Base-by-base conservation (phyloP, 2,329 filamentous ascomycete species). In the Lasiodiplodia sp. region DNA sequence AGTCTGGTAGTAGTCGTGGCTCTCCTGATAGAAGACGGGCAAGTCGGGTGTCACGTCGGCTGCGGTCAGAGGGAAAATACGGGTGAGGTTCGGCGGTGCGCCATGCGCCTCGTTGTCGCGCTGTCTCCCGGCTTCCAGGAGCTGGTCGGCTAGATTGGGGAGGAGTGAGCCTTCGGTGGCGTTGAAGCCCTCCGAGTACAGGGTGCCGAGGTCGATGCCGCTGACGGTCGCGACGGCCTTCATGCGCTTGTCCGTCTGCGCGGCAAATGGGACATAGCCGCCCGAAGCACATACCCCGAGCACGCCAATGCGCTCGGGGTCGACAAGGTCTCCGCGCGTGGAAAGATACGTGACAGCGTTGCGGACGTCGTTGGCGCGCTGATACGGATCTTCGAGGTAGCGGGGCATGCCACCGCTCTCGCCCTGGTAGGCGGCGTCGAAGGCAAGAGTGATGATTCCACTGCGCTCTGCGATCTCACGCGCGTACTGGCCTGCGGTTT, bases 241-340 rank as follows among this genome's bases (percentile, higher is more conserved):
- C 70, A 83, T 79, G n/a, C 81, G 80, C 11, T 69, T 53, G 57
- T 83, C 78, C 16, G 47, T 21, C 3, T 77, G 73, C 7, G 81
- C 76, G 1, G 80, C 79, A 60, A 73, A 75, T 7, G 75, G 70
- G 2, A 72, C 75, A 62, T 82, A 83, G 10, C 78, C 79, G 14
- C 81, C 80, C 0, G 75, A 76, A 1, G 76, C 78, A 66, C 80
- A 82, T 65, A 83, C 79, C 2, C 81, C 81, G 0, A 83, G 70
- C 1, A 77, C 75, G 4, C 76, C 80, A 38, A 83, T 83, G n/a
- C 72, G 71, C 1, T 77, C 70, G 0, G 73, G 64, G 66, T 81
- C 74, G 21, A 82, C 76, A 6, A 52, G 52, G 8, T 73, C 70
- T 10, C 37, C 37, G 2, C 72, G 65, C 0, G 75, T 73, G 1